Conservation (phyloP, 148 eudicot species). For the Cornus controversa region DNA sequence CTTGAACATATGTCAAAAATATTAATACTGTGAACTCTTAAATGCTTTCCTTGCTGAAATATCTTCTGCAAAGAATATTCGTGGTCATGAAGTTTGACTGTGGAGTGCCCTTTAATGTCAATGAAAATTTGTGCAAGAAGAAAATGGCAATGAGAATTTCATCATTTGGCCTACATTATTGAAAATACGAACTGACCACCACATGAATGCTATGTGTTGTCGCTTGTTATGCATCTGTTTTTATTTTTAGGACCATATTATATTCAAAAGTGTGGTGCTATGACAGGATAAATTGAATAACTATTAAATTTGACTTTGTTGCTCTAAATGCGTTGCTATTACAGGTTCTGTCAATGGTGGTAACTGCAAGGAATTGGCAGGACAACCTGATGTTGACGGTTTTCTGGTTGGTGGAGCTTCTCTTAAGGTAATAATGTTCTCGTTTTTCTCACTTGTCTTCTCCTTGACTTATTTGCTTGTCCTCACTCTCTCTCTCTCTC, state of each 20-base stretch:
- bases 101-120: neutral
- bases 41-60: neutral
- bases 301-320: neutral
- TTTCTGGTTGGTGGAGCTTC: conserved; percentile 93
- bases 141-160: neutral
- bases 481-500: neutral
- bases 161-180: neutral
- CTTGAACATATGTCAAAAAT: neutral
- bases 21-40: neutral
- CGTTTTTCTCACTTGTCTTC: neutral
- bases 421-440: conserved; percentile 54
- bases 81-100: neutral
- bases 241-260: neutral
- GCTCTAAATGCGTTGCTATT: conserved; percentile 1
- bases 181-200: neutral
- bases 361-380: conserved; percentile 81
- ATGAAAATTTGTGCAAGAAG: neutral
- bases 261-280: neutral
- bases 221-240: neutral
- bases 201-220: neutral
- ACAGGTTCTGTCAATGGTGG: conserved; percentile 88
- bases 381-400: conserved; percentile 87
- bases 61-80: neutral
- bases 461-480: neutral
- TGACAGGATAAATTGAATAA: neutral